Evolutionary conservation across 1,139 yeast species (phyloP), one percentile per base, ranked within the genome.

Genomic region (Wickerhamomyces sp.): DNA sequence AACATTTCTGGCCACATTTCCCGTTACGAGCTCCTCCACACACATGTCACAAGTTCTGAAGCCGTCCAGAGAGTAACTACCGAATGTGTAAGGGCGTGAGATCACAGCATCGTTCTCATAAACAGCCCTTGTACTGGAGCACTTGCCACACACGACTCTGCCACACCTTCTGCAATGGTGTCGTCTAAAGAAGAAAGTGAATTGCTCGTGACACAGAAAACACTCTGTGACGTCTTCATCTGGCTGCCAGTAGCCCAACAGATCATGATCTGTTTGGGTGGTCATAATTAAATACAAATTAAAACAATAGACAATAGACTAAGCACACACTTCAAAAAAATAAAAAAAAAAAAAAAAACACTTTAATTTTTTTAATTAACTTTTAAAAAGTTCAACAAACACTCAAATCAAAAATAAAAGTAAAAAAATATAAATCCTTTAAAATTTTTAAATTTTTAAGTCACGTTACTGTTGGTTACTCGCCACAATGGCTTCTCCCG

Each of bases 151-250:
- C 21, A 81, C 84, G 5, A 86, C 81, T 39, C 78, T 61, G 30
- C 96, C 92, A 68, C 96, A 85, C 58, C 81, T 76, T 42, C 79
- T 53, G 60, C 99, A 92, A 62, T 92, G 98, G 62, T 94, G 98
- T 46, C 94, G 75, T 42, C 98, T 73, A 56, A 72, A 76, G 58
- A 86, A 76, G 46, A 90, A 66, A 1, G 83, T 70, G 63, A 83
- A 92, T 29, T 54, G 49, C 1, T 60, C 47, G 26, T 65, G 60
- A 59, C 98, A 92, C 12, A 80, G 60, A 27, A 72, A 70, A 57
- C 98, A 92, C n/a, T 60, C 58, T 0, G 54, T 37, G 2, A 69
- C 84, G 6, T 69, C 78, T 6, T 67, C 70, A 59, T 92, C 97
- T 1, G 80, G 74, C 59, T 90, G 95, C 98, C 98, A 92, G n/a